These are phyloP conservation scores for Flagelloscypha sp. DNA, from an alignment of 768 basidiomycete species.

Conservation along the genomic window DNA sequence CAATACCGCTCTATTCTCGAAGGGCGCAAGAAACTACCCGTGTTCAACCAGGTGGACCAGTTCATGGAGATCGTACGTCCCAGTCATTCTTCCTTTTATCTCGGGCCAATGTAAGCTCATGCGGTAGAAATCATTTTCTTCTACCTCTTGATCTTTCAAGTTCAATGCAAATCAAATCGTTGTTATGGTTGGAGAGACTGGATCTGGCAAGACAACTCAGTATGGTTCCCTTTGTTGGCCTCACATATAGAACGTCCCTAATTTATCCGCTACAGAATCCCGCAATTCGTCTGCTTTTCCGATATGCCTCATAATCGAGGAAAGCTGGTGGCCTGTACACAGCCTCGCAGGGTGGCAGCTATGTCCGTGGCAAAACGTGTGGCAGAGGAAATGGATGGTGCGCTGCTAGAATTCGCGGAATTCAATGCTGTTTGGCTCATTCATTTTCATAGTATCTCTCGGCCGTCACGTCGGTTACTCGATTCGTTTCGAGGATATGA, in stretches of 20 bases:
- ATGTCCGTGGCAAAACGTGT: conserved; percentile 99
- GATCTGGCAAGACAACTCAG: conserved; percentile 95
- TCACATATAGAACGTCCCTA: conserved; percentile 11
- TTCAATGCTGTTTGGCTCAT: conserved; percentile 2
- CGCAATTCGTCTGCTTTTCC: conserved; percentile 91
- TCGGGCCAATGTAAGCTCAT: no score
- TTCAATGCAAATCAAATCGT: conserved; percentile 78
- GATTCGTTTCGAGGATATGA: conserved; percentile 98
- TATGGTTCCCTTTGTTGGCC: conserved; percentile 28
- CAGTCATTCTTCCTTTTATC: conserved; percentile 14
- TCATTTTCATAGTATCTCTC: conserved; percentile 56
- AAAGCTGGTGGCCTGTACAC: conserved; percentile 93
- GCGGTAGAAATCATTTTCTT: conserved; percentile 4
- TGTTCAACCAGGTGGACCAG: conserved; percentile 86
- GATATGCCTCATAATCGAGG: conserved; percentile 87
- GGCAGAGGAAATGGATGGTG: conserved; percentile 98
- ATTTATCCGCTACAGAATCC: conserved; percentile 54
- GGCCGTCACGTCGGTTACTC: conserved; percentile 96
- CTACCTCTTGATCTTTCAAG: conserved; percentile 30
- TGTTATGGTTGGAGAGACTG: conserved; percentile 90
- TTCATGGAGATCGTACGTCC: conserved; percentile 79
- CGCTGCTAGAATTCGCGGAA: conserved; percentile 19
- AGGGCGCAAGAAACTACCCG: conserved; percentile 80
- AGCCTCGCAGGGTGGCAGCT: conserved; percentile 92
- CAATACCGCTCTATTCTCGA: conserved; percentile 85